Conservation (phyloP, 345 rosid species). For the Lepidium sativum region DNA sequence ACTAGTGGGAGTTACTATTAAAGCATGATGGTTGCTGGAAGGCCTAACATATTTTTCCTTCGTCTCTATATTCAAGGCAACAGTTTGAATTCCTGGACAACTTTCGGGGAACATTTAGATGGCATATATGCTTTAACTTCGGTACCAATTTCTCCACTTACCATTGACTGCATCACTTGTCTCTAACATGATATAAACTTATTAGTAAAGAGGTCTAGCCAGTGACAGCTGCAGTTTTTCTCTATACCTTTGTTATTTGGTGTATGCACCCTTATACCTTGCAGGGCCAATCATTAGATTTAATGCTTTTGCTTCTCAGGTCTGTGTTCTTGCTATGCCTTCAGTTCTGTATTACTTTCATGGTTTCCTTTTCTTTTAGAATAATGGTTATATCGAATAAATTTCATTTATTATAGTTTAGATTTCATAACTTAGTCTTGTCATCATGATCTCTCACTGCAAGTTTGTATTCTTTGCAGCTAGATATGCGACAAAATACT, state of each 20-base stretch:
- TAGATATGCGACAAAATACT: slow-evolving; percentile 58
- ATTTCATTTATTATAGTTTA: not conserved
- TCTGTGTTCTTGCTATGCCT: slow-evolving; percentile 17
- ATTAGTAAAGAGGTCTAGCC: slow-evolving; percentile 53
- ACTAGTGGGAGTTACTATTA: not conserved
- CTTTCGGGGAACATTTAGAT: slow-evolving; percentile 79
- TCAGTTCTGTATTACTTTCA: not conserved
- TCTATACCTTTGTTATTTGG: slow-evolving; percentile 72
- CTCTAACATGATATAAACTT: slow-evolving; percentile 7
- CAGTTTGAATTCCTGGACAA: slow-evolving; percentile 68
- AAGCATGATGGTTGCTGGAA: not conserved
- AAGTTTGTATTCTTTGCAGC: slow-evolving; percentile 30
- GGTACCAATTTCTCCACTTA: slow-evolving; percentile 37
- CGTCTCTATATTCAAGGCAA: slow-evolving; percentile 32
- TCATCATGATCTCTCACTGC: not conserved
- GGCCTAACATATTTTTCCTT: not conserved
- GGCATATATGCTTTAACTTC: slow-evolving; percentile 96
- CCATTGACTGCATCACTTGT: not conserved
- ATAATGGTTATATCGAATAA: not conserved
- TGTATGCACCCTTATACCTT: slow-evolving; percentile 83
- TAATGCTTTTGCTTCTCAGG: slow-evolving; percentile 95
- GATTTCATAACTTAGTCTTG: not conserved
- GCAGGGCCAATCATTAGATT: slow-evolving; percentile 90
- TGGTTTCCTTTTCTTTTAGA: not conserved
- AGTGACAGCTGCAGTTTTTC: slow-evolving; percentile 36